Evolutionary conservation across 2,329 filamentous ascomycete species (phyloP), one percentile per base, ranked within the genome.

Genomic region (Paecilomyces variotii): DNA sequence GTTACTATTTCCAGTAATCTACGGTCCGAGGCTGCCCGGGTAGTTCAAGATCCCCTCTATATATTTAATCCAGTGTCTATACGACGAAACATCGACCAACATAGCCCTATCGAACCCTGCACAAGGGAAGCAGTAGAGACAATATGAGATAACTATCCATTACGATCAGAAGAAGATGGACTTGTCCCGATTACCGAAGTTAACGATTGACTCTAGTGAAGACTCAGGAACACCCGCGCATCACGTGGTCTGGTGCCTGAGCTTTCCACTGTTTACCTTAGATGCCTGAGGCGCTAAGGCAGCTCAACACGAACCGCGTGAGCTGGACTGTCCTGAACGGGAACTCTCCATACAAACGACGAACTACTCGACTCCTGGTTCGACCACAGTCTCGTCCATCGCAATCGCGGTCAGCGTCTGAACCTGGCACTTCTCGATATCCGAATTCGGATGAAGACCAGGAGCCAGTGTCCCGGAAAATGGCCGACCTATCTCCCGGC

Each of bases 401-500:
- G 54, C 51, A 53, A 32, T 28, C 25, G 56, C 35, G 49, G 39
- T 53, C 28, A 9, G 7, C 39, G 12, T 45, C 39, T n/a, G n/a
- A 24, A 19, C 14, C 39, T 45, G 39, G n/a, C 3, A 24, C n/a
- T 45, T 1, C 6, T 45, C 1, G n/a, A 45, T 14, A 45, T 19
- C 5, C 19, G 12, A 9, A 6, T 45, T 45, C n/a, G 39, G 50
- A 10, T 26, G 49, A 52, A 25, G 24, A 52, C 14, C 49, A 26
- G 25, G 25, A 12, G 10, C 25, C 12, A 12, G 50, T 26, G 25
- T 11, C 24, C 27, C 50, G 14, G 50, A 26, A 45, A 26, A 52
- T 52, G 50, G 50, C 50, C 12, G 50, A 52, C 25, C 32, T 75
- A 57, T 68, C 66, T 49, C 68, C 77, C 57, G 92, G 91, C 67